These are phyloP conservation scores for Xylaria digitata DNA, from an alignment of 2,329 filamentous ascomycete genomes.

Conservation along the genomic window DNA sequence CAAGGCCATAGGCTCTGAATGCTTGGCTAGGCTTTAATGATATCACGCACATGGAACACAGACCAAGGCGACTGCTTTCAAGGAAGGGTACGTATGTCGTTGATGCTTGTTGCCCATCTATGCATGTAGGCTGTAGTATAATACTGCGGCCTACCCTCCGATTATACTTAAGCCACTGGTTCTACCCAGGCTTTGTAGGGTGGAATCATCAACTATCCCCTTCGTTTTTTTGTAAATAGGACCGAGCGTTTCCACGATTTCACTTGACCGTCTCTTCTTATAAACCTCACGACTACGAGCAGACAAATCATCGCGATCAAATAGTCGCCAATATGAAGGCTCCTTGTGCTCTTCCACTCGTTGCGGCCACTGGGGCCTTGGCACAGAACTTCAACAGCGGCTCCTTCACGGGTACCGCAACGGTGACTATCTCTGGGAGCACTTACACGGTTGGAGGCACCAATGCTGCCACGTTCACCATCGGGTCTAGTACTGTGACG, in stretches of 20 bases:
- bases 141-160: background rate
- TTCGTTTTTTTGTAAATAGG: background rate
- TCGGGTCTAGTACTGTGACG: conserved; percentile 34
- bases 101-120: background rate
- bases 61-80: background rate
- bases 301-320: background rate
- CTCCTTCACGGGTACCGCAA: conserved; percentile 27
- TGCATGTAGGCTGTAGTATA: background rate
- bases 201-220: background rate
- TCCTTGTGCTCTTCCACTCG: conserved; percentile 30
- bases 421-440: conserved; percentile 32
- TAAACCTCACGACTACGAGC: background rate
- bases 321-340: conserved; percentile 41
- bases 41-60: background rate
- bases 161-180: conserved; percentile 13
- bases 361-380: conserved; percentile 38
- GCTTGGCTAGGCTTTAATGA: background rate
- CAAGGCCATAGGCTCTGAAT: conserved; percentile 12
- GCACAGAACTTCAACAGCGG: conserved; percentile 36
- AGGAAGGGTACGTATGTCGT: conserved; percentile 13
- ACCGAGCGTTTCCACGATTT: background rate
- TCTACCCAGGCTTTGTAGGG: background rate
- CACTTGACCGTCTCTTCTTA: background rate
- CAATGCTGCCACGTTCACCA: conserved; percentile 28
- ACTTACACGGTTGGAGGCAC: conserved; percentile 35